These are phyloP conservation scores for Cadophora sp. DNA, from an alignment of 2,329 filamentous ascomycete genomes.

Conservation along the genomic window DNA sequence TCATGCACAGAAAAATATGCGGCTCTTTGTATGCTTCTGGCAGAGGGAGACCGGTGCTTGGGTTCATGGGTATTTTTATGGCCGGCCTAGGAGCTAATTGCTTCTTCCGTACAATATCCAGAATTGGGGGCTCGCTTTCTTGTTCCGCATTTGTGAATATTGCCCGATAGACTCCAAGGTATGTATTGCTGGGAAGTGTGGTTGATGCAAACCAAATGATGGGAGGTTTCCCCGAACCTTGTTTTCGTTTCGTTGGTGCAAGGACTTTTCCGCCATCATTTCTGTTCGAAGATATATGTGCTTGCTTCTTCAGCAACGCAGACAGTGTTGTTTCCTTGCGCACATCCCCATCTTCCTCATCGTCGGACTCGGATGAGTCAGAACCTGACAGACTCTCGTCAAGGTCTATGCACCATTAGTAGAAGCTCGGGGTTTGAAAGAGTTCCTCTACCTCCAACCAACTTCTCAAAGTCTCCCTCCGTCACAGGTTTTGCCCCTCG, in stretches of 20 bases:
- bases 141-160: conserved; percentile 79
- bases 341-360: conserved; percentile 61
- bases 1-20: conserved; percentile 97
- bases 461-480: conserved; percentile 84
- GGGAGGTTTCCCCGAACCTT: conserved; percentile 70
- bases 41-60: conserved; percentile 64
- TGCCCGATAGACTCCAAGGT: conserved; percentile 84
- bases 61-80: conserved; percentile 55
- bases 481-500: conserved; percentile 74
- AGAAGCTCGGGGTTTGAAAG: neutral
- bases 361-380: conserved; percentile 67
- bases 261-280: conserved; percentile 55
- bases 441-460: conserved; percentile 63
- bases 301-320: conserved; percentile 82
- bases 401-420: conserved; percentile 59
- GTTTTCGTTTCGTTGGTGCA: conserved; percentile 56
- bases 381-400: conserved; percentile 95
- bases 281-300: conserved; percentile 65
- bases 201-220: conserved; percentile 87
- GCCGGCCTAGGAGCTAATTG: conserved; percentile 71
- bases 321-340: conserved; percentile 75
- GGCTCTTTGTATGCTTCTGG: conserved; percentile 70
- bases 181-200: conserved; percentile 76
- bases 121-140: conserved; percentile 64
- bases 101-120: conserved; percentile 75